Evolutionary conservation across 208 protist species (phyloP).

Genomic region (Trypanosoma avium): DNA sequence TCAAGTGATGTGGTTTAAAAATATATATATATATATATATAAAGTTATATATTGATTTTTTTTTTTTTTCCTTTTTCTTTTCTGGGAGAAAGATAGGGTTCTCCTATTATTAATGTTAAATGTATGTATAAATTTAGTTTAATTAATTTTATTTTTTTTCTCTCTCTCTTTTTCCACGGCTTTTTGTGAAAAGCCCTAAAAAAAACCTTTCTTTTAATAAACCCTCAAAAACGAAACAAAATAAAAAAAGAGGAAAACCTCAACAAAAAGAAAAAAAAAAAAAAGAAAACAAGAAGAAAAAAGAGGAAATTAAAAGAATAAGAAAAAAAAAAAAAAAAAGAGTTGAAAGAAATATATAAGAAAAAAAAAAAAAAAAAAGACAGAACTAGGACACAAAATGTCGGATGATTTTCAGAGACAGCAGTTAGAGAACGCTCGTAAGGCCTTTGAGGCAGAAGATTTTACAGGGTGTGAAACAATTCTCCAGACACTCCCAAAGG

Average conservation of each 20-base stretch:
- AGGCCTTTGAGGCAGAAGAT: slow-evolving; percentile 68
- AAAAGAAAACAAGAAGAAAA: background rate
- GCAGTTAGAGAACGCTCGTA: slow-evolving; percentile 60
- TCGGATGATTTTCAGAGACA: slow-evolving; percentile 30
- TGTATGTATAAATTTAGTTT: background rate
- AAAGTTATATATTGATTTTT: background rate
- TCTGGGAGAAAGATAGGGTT: background rate
- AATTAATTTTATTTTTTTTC: background rate
- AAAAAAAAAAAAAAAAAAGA: slow-evolving; percentile 9
- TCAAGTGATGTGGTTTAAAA: too few relatives aligned
- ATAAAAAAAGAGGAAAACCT: background rate
- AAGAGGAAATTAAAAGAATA: background rate
- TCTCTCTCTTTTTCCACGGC: background rate
- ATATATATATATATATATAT: too few relatives aligned
- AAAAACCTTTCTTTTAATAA: background rate
- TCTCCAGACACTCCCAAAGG: slow-evolving; percentile 56
- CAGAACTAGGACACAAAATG: too few relatives aligned
- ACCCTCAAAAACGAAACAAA: background rate
- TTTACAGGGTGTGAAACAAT: slow-evolving; percentile 64
- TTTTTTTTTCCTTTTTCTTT: background rate
- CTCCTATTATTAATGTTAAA: background rate
- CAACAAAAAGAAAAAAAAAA: background rate
- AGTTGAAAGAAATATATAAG: slow-evolving; percentile 13
- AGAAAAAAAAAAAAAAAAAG: slow-evolving; percentile 25
- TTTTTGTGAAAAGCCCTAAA: background rate